These are phyloP conservation scores for Vaccinium macrocarpon DNA, from an alignment of 148 eudicot genomes.

Conservation along the genomic window DNA sequence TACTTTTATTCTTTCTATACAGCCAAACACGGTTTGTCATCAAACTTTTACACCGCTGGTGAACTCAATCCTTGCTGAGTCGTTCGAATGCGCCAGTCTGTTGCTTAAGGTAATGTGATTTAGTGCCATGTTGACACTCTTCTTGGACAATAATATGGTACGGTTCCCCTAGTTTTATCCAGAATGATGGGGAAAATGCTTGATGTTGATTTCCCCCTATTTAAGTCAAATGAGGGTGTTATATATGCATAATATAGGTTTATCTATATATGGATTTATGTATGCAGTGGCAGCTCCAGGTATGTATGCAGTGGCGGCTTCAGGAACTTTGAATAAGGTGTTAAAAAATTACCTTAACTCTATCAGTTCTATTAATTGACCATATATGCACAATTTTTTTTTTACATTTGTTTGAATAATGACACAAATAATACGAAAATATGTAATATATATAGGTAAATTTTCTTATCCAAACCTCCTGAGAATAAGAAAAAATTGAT, in stretches of 20 bases:
- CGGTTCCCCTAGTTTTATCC: no score
- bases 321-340: no score
- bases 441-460: no score
- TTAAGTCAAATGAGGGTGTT: background rate
- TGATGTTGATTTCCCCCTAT: background rate
- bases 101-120: conserved; percentile 25
- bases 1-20: background rate
- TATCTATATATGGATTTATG: background rate
- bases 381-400: no score
- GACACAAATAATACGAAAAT: no score
- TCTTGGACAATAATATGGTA: background rate
- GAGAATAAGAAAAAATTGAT: no score
- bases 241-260: no score
- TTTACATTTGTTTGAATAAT: no score
- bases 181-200: no score
- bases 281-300: background rate
- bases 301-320: background rate
- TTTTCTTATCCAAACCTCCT: no score
- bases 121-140: background rate
- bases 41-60: conserved; percentile 15
- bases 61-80: conserved; percentile 16
- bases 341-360: no score
- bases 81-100: conserved; percentile 19
- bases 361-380: no score
- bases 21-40: conserved; percentile 16